Evolutionary conservation across 1,284 basidiomycete species (phyloP), one percentile per base, ranked within the genome.

Genomic region (Trichosporon sp.): DNA sequence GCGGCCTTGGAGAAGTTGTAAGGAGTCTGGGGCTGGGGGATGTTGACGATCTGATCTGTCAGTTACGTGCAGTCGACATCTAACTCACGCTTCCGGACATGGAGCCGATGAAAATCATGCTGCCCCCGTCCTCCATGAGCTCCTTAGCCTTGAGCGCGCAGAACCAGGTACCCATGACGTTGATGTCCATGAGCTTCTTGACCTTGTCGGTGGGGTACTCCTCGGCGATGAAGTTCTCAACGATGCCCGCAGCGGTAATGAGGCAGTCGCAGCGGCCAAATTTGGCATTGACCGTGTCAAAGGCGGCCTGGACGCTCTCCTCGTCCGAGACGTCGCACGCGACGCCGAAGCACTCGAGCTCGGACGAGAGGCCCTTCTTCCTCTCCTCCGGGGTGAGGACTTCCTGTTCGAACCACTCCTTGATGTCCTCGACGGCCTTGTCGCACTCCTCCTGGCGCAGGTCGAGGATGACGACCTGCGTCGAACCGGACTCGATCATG

Each of bases 271-370:
- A 59, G 56, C 67, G 70, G n/a, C 95, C 95, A 78, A 91, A 97
- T 37, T 86, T 87, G 65, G 90, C 86, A 78, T 91, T 87, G 72
- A 92, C 88, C 19, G 86, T 83, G 48, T 86, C 84, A 79, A 91
- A 95, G 7, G 91, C 91, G 26, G 87, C 87, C 78, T 92, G 88
- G 51, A 96, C 93, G 14, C 88, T 89, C 35, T 86, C 80, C 85
- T 98, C 96, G 56, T 91, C 90, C 0, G 93, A 89, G 35, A 98
- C 94, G 80, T 98, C 92, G 83, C 94, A 96, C 70, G 89, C 92
- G 67, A 94, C 79, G 35, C 93, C 94, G 65, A 93, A 87, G 65
- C 92, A 87, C 66, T 90, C 86, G 71, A 95, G 86, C 78, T 91
- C 88, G 74, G 87, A 85, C 74, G 87, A 85, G 74, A 88, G 87